phyloP scores from a whole-genome alignment of 2,329 filamentous ascomycete genomes.

The Epichloe festucae region DNA sequence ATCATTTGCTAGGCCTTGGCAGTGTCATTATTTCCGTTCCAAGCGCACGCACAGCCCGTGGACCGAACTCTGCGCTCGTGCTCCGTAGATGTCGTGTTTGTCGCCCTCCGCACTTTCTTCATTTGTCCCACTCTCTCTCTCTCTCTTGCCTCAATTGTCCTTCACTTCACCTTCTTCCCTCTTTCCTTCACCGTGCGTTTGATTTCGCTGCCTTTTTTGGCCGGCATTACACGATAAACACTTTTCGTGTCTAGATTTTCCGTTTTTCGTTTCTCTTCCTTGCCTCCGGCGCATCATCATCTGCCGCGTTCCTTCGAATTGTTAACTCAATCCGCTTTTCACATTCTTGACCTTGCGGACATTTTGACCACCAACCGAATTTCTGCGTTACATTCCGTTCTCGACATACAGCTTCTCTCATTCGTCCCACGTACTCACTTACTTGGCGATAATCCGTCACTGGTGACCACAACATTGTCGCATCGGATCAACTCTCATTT shows the following conservation, averaged over 20 bases:
- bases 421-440: background rate
- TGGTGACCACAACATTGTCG: conserved; percentile 3
- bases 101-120: background rate
- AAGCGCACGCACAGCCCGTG: no score
- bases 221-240: background rate
- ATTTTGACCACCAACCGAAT: background rate
- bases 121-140: background rate
- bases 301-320: background rate
- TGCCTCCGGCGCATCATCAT: background rate
- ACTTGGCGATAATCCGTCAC: background rate
- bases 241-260: background rate
- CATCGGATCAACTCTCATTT: background rate
- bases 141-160: background rate
- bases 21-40: no score
- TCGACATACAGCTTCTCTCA: background rate
- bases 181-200: background rate
- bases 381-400: conserved; percentile 3
- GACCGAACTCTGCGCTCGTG: no score
- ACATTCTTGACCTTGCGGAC: conserved; percentile 4
- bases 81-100: background rate
- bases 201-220: background rate
- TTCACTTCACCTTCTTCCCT: background rate
- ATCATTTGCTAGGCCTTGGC: no score
- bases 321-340: background rate
- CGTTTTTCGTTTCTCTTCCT: background rate